Percentiles rank a stretch among this genome's conserved stretches.
Evolutionary conservation across 2,329 filamentous ascomycete genomes (phyloP).

Genomic region (Stromatinia cepivora): DNA sequence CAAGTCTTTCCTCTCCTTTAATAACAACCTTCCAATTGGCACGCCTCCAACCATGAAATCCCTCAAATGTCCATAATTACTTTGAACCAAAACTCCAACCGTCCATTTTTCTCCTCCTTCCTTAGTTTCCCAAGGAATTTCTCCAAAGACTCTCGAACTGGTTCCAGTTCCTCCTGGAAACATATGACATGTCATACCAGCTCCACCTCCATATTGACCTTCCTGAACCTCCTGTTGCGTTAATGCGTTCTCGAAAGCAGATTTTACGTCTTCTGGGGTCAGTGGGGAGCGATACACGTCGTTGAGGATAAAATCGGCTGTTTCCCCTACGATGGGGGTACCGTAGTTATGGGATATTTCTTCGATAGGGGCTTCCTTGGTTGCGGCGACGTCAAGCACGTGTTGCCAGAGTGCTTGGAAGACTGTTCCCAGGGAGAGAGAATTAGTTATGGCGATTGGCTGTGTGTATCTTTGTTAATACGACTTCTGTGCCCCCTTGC

Average conservation of each 20-base stretch:
- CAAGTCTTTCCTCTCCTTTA: conserved; percentile 42
- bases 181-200: conserved; percentile 65
- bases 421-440: conserved; percentile 42
- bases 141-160: conserved; percentile 56
- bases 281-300: conserved; percentile 58
- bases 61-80: conserved; percentile 61
- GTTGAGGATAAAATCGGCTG: conserved; percentile 62
- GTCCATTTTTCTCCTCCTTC: conserved; percentile 49
- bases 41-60: conserved; percentile 61
- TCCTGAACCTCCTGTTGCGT: conserved; percentile 54
- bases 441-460: conserved; percentile 44
- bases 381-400: conserved; percentile 26
- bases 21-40: conserved; percentile 59
- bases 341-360: conserved; percentile 39
- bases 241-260: conserved; percentile 53
- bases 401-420: conserved; percentile 39
- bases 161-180: conserved; percentile 69
- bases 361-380: conserved; percentile 26
- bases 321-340: conserved; percentile 60
- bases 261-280: conserved; percentile 53
- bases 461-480: conserved; percentile 4
- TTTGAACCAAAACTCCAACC: conserved; percentile 62
- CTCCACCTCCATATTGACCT: conserved; percentile 66
- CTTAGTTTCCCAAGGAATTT: conserved; percentile 39
- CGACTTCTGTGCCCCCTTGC: background rate